Evolutionary conservation across 2,329 filamentous ascomycete species (phyloP), one percentile per base, ranked within the genome.

Genomic region (Phialophora tarda): DNA sequence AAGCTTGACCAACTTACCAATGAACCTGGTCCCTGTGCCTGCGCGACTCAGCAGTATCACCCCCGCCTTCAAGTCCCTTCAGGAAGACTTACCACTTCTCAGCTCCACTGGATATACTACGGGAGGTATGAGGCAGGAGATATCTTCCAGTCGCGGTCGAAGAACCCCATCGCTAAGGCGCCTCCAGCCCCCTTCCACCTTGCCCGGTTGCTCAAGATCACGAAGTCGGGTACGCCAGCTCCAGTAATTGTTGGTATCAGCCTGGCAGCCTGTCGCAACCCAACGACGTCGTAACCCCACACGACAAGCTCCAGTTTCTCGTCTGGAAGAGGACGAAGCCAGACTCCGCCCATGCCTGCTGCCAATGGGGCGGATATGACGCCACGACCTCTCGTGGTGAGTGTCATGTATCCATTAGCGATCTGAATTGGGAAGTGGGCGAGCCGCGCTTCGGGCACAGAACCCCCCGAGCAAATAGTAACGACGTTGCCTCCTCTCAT

Each of bases 221-320:
- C 77, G 70, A 86, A 87, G 70, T 88, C 85, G 12, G 86, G 85
- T 70, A 86, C 83, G 0, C 85, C 84, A 57, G 81, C 82, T 8
- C 86, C 85, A 21, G 85, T 84, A 59, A 86, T 74, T 70, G 83
- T 82, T 0, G 86, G 85, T 26, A 86, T 78, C 44, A 88, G 75
- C 32, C 85, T 79, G 4, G 83, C 81, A 48, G 84, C 85, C 63
- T 82, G 79, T 34, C 77, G 75, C 55, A 87, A 74, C 5, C 81
- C 82, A 24, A 77, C 74, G 24, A 75, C 74, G 74, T 86, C 82
- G 26, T 73, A 71, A 17, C 84, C 86, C 86, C 85, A 88, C 6
- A 88, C 73, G 2, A 87, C 81, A 41, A 88, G 74, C 71, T 86
- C 85, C 58, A 87, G 75, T 60, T 81, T 75, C 63, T 83, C 81